Conservation (phyloP, 1,139 yeast species). For the Geotrichum aggregatum region DNA sequence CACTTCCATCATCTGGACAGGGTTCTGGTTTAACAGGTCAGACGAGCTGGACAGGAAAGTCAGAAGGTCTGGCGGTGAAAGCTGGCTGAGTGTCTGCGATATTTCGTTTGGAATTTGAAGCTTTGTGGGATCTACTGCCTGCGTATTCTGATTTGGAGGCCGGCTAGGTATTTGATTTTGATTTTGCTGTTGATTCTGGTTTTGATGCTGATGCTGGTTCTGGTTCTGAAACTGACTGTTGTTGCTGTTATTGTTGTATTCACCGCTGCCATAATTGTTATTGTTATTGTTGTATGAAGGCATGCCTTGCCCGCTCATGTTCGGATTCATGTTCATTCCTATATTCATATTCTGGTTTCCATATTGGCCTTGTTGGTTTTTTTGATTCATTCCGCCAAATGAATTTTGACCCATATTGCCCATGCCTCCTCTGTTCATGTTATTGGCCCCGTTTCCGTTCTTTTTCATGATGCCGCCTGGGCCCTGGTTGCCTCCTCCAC, state of each 20-base stretch:
- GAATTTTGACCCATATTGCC: background rate
- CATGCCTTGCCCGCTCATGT: constrained; percentile 17
- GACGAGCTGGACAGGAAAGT: constrained; percentile 61
- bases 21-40: constrained; percentile 58
- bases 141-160: no score
- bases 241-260: constrained; percentile 11
- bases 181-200: constrained; percentile 1
- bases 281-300: background rate
- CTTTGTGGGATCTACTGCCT: constrained; percentile 26
- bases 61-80: constrained; percentile 55
- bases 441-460: constrained; percentile 4
- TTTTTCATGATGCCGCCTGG: constrained; percentile 1
- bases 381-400: background rate
- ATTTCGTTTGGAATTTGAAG: constrained; percentile 60
- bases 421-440: background rate
- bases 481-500: constrained; percentile 2
- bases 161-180: no score
- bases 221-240: constrained; percentile 9
- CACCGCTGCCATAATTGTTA: background rate
- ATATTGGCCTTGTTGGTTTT: background rate
- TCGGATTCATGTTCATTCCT: constrained; percentile 20
- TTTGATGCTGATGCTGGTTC: constrained; percentile 16
- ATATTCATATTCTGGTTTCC: background rate
- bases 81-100: constrained; percentile 53
- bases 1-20: constrained; percentile 58